Evolutionary conservation across 2,329 filamentous ascomycete genomes (phyloP).

Genomic region (Colletotrichum ledebouriae): DNA sequence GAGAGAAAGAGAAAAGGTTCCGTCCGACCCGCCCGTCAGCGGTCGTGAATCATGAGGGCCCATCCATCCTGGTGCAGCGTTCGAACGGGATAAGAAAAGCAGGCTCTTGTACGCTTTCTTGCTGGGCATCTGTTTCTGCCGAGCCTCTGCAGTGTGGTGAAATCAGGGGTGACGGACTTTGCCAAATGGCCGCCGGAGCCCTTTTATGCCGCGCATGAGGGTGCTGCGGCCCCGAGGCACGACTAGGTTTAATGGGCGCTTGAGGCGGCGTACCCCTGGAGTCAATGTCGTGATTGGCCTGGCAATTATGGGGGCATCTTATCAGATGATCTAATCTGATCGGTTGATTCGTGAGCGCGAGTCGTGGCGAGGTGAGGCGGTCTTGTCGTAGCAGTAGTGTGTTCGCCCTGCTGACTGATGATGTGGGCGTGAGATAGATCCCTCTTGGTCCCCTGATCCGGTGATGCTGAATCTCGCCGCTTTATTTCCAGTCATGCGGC

Average conservation of each 20-base stretch:
- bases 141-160: background rate
- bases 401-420: slow-evolving; percentile 27
- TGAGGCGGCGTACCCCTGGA: slow-evolving; percentile 29
- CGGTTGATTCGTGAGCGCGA: slow-evolving; percentile 12
- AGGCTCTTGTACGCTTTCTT: too few relatives aligned
- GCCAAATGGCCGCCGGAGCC: background rate
- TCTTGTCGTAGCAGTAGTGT: background rate
- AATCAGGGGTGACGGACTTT: background rate
- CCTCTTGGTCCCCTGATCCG: background rate
- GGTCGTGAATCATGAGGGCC: slow-evolving; percentile 2
- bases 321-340: slow-evolving; percentile 43
- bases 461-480: slow-evolving; percentile 8
- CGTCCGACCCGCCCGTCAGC: slow-evolving; percentile 9
- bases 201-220: slow-evolving; percentile 6
- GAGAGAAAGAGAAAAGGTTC: too few relatives aligned
- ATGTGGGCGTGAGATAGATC: slow-evolving; percentile 15
- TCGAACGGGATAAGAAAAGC: too few relatives aligned
- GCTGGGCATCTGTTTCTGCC: background rate
- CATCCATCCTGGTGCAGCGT: background rate
- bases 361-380: background rate
- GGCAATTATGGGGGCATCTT: slow-evolving; percentile 22
- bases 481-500: slow-evolving; percentile 1
- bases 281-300: slow-evolving; percentile 7
- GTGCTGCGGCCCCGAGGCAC: background rate
- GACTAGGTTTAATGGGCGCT: slow-evolving; percentile 20